Evolutionary conservation across 2,329 filamentous ascomycete species (phyloP).

Genomic region (Ophiocordyceps unilateralis): DNA sequence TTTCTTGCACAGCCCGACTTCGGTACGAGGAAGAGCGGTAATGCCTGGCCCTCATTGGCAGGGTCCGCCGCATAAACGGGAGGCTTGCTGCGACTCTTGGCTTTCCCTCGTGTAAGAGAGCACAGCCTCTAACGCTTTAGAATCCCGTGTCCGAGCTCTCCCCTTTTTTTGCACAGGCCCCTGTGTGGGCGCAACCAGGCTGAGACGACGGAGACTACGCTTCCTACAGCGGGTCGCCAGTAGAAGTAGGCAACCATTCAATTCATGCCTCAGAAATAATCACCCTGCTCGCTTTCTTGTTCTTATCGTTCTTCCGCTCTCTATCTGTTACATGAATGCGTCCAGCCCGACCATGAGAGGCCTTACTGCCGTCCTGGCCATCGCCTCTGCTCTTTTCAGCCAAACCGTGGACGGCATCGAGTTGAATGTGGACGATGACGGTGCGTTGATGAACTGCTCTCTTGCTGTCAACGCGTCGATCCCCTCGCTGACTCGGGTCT

Average conservation of each 20-base stretch:
- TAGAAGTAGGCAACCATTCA: not conserved
- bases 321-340: not conserved
- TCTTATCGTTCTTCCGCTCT: not conserved
- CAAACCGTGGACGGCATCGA: slow-evolving; percentile 9
- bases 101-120: not conserved
- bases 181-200: not conserved
- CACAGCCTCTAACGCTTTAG: not conserved
- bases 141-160: not conserved
- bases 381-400: slow-evolving; percentile 4
- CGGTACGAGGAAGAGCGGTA: too few species aligned
- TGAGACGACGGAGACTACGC: not conserved
- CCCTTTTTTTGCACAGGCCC: not conserved
- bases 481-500: not conserved
- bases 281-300: not conserved
- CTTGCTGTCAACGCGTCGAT: not conserved
- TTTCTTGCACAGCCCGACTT: too few species aligned
- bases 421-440: slow-evolving; percentile 14
- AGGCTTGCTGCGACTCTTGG: not conserved
- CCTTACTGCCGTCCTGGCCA: slow-evolving; percentile 1
- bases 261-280: not conserved
- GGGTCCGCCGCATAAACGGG: too few species aligned
- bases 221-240: not conserved
- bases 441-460: slow-evolving; percentile 7
- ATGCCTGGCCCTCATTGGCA: too few species aligned
- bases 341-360: slow-evolving; percentile 1